A percentile compares a stretch with the other conserved stretches of the same genome.
Evolutionary conservation across 495 filamentous ascomycete genomes (phyloP).

Genomic region (Diplogelasinospora grovesii): DNA sequence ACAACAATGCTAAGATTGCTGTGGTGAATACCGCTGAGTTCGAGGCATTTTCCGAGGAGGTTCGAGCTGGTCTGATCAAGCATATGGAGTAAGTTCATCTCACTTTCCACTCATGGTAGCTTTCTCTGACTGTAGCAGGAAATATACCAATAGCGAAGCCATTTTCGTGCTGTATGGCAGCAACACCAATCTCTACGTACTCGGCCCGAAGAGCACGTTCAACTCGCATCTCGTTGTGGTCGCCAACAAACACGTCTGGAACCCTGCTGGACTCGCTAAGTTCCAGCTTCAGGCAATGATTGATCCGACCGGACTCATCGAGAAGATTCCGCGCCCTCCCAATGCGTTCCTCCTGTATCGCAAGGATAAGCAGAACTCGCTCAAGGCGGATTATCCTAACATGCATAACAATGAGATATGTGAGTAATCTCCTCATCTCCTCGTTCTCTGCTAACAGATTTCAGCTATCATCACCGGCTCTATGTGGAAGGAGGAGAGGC

Average conservation of each 20-base stretch:
- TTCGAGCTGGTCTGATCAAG: no score
- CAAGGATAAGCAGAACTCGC: constrained; percentile 10
- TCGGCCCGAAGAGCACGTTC: constrained; percentile 10
- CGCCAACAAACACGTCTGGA: no score
- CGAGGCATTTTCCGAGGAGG: no score
- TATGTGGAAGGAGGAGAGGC: constrained; percentile 16
- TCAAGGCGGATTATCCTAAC: constrained; percentile 7
- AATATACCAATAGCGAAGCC: not conserved
- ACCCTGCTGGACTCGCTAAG: not conserved
- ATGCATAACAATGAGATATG: constrained; percentile 22
- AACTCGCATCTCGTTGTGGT: constrained; percentile 4
- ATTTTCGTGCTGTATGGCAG: not conserved
- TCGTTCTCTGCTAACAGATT: constrained; percentile 3
- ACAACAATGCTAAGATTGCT: no score
- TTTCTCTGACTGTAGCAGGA: no score
- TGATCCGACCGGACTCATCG: constrained; percentile 1
- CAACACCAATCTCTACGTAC: constrained; percentile 8
- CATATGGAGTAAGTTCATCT: no score
- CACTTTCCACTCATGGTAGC: no score
- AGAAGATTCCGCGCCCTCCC: constrained; percentile 16
- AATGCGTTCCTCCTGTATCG: constrained; percentile 25
- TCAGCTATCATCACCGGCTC: constrained; percentile 15
- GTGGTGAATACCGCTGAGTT: no score
- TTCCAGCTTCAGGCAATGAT: not conserved
- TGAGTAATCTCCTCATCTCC: constrained; percentile 5